Evolutionary conservation across 306 rosid genomes (phyloP).

Genomic region (Parietaria judaica): DNA sequence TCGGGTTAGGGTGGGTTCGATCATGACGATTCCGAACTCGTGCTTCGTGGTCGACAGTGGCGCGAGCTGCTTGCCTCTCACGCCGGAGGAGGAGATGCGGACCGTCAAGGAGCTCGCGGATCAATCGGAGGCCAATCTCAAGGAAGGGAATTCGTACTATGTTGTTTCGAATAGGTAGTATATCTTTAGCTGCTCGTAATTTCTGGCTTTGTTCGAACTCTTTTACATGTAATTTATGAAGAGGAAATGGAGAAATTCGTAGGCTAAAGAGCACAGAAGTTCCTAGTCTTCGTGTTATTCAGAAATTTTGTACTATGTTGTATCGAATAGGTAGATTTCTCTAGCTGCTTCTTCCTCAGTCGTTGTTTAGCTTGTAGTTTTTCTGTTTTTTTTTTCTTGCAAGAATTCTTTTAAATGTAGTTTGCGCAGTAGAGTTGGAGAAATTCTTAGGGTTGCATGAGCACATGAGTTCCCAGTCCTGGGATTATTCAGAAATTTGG

Average conservation of each 20-base stretch:
- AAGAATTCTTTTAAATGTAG: too few relatives aligned
- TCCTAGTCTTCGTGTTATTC: too few relatives aligned
- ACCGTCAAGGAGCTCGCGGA: slow-evolving; percentile 51
- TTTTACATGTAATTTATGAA: background rate
- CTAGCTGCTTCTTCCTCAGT: background rate
- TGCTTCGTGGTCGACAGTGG: slow-evolving; percentile 58
- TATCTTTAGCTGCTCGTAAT: background rate
- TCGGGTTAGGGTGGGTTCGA: slow-evolving; percentile 7
- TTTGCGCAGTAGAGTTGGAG: too few relatives aligned
- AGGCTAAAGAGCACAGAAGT: too few relatives aligned
- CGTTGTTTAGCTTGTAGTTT: too few relatives aligned
- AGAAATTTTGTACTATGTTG: slow-evolving; percentile 60
- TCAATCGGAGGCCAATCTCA: slow-evolving; percentile 70
- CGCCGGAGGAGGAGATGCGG: slow-evolving; percentile 78
- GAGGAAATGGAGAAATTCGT: too few relatives aligned
- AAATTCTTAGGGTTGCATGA: too few relatives aligned
- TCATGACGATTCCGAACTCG: slow-evolving; percentile 78
- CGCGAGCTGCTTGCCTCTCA: slow-evolving; percentile 51
- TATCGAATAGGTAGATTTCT: slow-evolving; percentile 54
- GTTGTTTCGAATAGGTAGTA: slow-evolving; percentile 67
- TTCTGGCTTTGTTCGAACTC: background rate
- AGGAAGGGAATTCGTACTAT: slow-evolving; percentile 67
- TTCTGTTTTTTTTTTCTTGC: too few relatives aligned
- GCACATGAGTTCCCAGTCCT: too few relatives aligned
- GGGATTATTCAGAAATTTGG: too few relatives aligned